Conservation (phyloP, 73 alveolate genomes). For the Tetrahymena malaccensis region DNA sequence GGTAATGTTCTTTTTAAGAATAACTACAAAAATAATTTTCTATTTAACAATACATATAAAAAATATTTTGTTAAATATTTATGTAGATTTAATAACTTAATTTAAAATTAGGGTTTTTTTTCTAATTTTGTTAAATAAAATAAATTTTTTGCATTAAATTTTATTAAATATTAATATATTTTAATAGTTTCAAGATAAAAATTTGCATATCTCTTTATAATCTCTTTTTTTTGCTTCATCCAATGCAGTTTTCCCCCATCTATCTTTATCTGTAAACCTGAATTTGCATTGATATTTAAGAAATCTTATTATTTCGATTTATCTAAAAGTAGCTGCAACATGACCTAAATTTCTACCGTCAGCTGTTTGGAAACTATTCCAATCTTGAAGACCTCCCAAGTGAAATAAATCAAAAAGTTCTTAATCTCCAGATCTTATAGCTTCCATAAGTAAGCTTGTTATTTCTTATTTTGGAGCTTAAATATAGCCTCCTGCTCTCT, state of each 20-base stretch:
- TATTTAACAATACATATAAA: too few relatives aligned
- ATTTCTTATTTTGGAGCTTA: slow-evolving; percentile 20
- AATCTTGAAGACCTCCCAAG: slow-evolving; percentile 24
- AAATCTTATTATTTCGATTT: slow-evolving; percentile 6
- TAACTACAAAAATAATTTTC: too few relatives aligned
- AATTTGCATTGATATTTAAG: slow-evolving; percentile 5
- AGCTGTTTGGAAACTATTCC: background rate
- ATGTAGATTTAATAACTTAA: too few relatives aligned
- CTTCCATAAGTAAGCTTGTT: slow-evolving; percentile 13
- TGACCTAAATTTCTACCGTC: slow-evolving; percentile 33
- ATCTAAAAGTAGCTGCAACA: slow-evolving; percentile 22
- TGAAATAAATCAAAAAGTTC: slow-evolving; percentile 12
- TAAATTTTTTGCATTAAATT: too few relatives aligned
- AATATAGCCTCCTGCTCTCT: slow-evolving; percentile 4
- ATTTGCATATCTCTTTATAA: background rate
- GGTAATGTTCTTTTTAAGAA: too few relatives aligned
- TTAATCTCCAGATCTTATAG: background rate
- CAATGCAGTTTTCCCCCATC: slow-evolving; percentile 19
- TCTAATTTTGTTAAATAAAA: background rate
- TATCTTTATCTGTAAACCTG: slow-evolving; percentile 13
- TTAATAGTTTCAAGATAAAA: background rate
- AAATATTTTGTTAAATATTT: too few relatives aligned
- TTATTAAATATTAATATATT: too few relatives aligned
- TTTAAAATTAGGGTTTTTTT: too few relatives aligned
- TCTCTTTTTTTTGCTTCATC: slow-evolving; percentile 11